Conservation (phyloP, 78 protist species). For the Fonticula alba region DNA sequence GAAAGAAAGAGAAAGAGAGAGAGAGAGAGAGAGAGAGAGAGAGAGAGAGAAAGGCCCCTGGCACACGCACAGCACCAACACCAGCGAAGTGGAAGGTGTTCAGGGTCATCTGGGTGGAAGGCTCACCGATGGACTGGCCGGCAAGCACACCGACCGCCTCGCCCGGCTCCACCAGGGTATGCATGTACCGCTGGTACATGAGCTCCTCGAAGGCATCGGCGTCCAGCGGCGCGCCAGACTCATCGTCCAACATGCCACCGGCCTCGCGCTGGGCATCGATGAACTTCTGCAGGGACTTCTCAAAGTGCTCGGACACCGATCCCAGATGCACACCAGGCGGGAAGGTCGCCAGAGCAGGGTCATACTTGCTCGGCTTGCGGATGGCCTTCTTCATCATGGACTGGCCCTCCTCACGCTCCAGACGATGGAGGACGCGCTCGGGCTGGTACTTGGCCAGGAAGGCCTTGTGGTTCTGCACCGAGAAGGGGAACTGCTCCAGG, state of each 20-base stretch:
- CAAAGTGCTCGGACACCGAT: not conserved
- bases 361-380: too few species aligned
- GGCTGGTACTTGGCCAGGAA: not conserved
- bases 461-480: not conserved
- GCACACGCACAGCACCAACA: too few species aligned
- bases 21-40: too few species aligned
- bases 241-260: too few species aligned
- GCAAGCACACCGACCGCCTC: slow-evolving; percentile 83
- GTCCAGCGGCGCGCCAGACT: too few species aligned
- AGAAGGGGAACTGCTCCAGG: slow-evolving; percentile 2
- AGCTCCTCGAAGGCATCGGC: too few species aligned
- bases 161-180: slow-evolving; percentile 67
- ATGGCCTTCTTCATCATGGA: too few species aligned
- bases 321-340: slow-evolving; percentile 25
- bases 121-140: slow-evolving; percentile 95
- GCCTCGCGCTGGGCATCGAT: too few species aligned
- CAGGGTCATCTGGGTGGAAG: slow-evolving; percentile 99
- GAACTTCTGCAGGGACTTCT: slow-evolving; percentile 77
- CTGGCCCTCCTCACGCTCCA: too few species aligned
- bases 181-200: slow-evolving; percentile 51
- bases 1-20: too few species aligned
- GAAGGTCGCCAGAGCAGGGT: too few species aligned
- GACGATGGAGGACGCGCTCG: not conserved
- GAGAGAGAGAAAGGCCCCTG: too few species aligned
- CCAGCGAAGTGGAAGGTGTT: slow-evolving; percentile 99